A percentile compares a stretch with the other conserved stretches of the same genome.
These are phyloP conservation scores for Zoysia pacifica DNA, from an alignment of 176 grass and related monocot genomes.

Conservation along the genomic window DNA sequence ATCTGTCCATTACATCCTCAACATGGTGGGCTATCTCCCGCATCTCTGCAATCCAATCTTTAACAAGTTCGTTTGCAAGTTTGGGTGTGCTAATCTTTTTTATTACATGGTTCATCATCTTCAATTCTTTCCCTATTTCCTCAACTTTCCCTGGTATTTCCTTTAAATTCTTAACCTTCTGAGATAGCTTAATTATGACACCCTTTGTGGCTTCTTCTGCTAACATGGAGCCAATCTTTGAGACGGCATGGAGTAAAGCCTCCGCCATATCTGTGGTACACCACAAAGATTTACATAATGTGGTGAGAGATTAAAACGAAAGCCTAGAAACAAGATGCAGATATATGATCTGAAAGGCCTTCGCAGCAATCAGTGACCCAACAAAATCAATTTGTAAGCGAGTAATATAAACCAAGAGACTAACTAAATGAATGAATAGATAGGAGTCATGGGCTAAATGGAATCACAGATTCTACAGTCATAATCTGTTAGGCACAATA, in stretches of 20 bases:
- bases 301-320: not conserved
- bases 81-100: not conserved
- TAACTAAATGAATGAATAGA: too few species aligned
- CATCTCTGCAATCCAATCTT: constrained; percentile 12
- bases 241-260: constrained; percentile 7
- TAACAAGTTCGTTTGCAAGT: not conserved
- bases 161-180: constrained; percentile 9
- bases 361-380: too few species aligned
- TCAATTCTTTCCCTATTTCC: constrained; percentile 7
- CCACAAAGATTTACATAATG: constrained; percentile 5
- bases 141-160: not conserved
- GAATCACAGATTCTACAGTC: too few species aligned
- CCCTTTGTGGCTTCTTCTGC: not conserved
- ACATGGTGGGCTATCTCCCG: not conserved
- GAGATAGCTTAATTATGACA: constrained; percentile 7
- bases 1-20: constrained; percentile 35
- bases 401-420: too few species aligned
- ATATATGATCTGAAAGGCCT: not conserved
- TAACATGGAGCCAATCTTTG: constrained; percentile 22
- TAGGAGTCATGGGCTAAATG: too few species aligned
- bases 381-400: too few species aligned
- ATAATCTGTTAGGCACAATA: too few species aligned
- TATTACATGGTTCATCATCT: not conserved
- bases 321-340: not conserved
- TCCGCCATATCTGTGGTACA: constrained; percentile 11